Evolutionary conservation across 2,329 filamentous ascomycete genomes (phyloP).

Genomic region (Polychaeton citri): DNA sequence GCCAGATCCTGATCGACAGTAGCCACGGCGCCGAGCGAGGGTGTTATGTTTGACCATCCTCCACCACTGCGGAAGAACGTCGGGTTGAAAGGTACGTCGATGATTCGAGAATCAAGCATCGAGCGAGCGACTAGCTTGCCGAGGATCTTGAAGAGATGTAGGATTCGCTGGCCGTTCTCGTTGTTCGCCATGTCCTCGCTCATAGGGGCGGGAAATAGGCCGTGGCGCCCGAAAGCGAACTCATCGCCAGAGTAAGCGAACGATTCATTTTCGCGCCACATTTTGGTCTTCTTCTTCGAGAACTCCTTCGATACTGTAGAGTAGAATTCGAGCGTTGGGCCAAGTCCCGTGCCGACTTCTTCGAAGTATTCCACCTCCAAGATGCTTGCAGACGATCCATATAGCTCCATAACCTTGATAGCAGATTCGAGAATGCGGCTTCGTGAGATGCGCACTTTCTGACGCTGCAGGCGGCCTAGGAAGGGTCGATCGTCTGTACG

Average conservation of each 20-base stretch:
- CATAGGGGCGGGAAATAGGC: slow-evolving; percentile 85
- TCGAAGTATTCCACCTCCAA: slow-evolving; percentile 98
- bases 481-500: slow-evolving; percentile 81
- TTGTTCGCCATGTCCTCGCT: slow-evolving; percentile 60
- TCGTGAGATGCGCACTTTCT: slow-evolving; percentile 95
- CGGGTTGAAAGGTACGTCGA: slow-evolving; percentile 93
- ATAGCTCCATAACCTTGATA: slow-evolving; percentile 96
- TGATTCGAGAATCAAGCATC: slow-evolving; percentile 96
- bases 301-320: slow-evolving; percentile 96
- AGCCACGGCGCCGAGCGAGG: slow-evolving; percentile 80
- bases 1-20: slow-evolving; percentile 78
- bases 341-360: slow-evolving; percentile 90
- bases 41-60: slow-evolving; percentile 51
- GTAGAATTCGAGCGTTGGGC: slow-evolving; percentile 94
- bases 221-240: slow-evolving; percentile 71
- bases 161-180: slow-evolving; percentile 73
- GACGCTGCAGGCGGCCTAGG: slow-evolving; percentile 78
- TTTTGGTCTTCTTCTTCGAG: slow-evolving; percentile 88
- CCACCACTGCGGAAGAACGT: slow-evolving; percentile 94
- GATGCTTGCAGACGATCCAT: slow-evolving; percentile 90
- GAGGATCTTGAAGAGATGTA: slow-evolving; percentile 82
- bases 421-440: slow-evolving; percentile 93
- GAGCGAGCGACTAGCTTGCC: slow-evolving; percentile 96
- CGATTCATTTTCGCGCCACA: slow-evolving; percentile 87
- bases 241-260: slow-evolving; percentile 48